Evolutionary conservation across 176 grass and related monocot species (phyloP), one percentile per base, ranked within the genome.

Genomic region (Thinopyrum elongatum): DNA sequence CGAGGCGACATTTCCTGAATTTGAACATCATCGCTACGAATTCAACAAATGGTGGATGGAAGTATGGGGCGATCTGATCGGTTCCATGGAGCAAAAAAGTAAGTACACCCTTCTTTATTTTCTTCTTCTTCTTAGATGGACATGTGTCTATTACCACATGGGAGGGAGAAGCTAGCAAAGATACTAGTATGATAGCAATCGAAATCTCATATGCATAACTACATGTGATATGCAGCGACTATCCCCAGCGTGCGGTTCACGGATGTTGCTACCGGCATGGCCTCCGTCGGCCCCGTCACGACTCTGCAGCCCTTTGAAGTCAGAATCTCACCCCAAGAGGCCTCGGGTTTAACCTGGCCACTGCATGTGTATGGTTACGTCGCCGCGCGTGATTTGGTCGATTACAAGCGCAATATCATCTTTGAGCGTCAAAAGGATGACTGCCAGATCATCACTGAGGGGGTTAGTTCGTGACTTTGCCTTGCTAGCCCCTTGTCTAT

Each of bases 341-440:
- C 0, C 69, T 25, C 35, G 2, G 69, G 35, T 14, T 41, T 71
- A 3, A 41, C 1, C 10, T 73, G 70, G 70, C 70, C n/a, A 1
- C 70, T 73, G 38, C 12, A 7, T 42, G n/a, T 73, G n/a, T 73
- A 73, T 16, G 70, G 70, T 26, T 26, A 44, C 3, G 5, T 44
- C n/a, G 36, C n/a, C 6, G 35, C 70, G 2, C 38, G 70, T 8
- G 70, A 73, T 42, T 16, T 39, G 38, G 2, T 73, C 6, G 70
- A 44, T 27, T 46, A 73, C 70, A 73, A 46, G 38, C 70, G 70
- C 36, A 73, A 73, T 27, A 73, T 46, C 38, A 73, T 73, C 70
- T 73, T 73, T 12, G 6, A 73, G 70, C 38, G 70, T 46, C n/a
- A 15, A 46, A 73, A 1, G n/a, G 70, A 73, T 15, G 3, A 73